A percentile compares a stretch with the other conserved stretches of the same genome.
Evolutionary conservation across 2,329 filamentous ascomycete species (phyloP).

Genomic region (Fusarium ambrosium): DNA sequence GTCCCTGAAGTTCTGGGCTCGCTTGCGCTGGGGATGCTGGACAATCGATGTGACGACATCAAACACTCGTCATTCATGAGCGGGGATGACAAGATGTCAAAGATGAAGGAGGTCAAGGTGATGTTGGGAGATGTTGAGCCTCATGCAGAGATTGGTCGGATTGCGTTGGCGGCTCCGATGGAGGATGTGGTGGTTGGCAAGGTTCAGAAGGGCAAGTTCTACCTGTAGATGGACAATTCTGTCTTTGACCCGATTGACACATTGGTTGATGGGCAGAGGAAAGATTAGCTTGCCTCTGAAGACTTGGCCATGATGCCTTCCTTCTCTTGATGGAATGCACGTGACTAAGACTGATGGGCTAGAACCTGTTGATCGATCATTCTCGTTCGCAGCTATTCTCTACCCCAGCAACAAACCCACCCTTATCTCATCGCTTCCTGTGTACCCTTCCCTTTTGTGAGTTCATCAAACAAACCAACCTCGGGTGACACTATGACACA

Average conservation of each 20-base stretch:
- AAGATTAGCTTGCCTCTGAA: fast-evolving
- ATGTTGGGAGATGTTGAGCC: not conserved
- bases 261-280: not conserved
- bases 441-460: not conserved
- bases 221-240: not conserved
- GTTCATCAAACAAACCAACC: not conserved
- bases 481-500: not conserved
- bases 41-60: not conserved
- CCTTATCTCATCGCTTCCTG: not conserved
- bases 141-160: not conserved
- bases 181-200: not conserved
- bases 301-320: not conserved
- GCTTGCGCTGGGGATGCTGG: not conserved
- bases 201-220: not conserved
- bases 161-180: not conserved
- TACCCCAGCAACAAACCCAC: not conserved
- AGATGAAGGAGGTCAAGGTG: not conserved
- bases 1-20: not conserved
- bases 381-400: not conserved
- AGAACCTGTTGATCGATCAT: not conserved
- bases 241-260: not conserved
- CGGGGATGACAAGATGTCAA: not conserved
- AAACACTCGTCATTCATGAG: not conserved
- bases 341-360: not conserved
- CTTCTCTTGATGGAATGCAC: not conserved